Evolutionary conservation across 129 eudicot species (phyloP), one percentile per base, ranked within the genome.

Genomic region (Tagetes patula): DNA sequence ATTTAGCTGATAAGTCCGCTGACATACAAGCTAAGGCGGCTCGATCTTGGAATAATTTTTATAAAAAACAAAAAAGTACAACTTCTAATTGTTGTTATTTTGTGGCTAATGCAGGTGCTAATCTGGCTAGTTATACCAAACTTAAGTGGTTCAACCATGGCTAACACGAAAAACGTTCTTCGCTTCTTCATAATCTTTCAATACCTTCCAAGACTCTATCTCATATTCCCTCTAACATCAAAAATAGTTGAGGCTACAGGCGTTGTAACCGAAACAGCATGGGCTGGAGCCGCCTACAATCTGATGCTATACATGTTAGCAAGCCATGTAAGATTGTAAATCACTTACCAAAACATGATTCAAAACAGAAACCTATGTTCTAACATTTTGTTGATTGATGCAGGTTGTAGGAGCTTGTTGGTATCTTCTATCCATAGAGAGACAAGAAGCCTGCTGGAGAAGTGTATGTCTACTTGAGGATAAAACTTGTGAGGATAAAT

Each of bases 261-360:
- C 33, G 89, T 89, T 75, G 90, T 92, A 50, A 89, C 97, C 2
- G 91, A 86, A 78, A 88, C 91, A 13, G 97, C 93, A 6, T 89
- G 97, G 96, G 96, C 93, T 46, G 97, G 96, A 79, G 97, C 97
- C 58, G 96, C 96, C 6, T 92, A 92, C 48, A 92, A 92, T 79
- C 82, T 92, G 80, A 88, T 92, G 87, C 91, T 92, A 46, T 92
- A 79, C 85, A 86, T 88, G 92, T 80, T 92, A 68, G 91, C 93
- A 74, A 92, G 97, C 88, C 96, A 92, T 79, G 97, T 92, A 61
- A 12, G 67, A 12, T 9, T 5, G 1, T 60, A 85, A 89, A 49
- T 41, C 47, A 33, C 46, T 71, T 52, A 40, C 38, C 36, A 46
- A 8, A 67, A 32, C 49, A 50, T 1, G 7, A 32, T 49, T 78